Percentiles rank a stretch among this genome's conserved stretches.
Conservation (phyloP, 1,284 basidiomycete species). For the Cutaneotrichosporon curvatum region DNA sequence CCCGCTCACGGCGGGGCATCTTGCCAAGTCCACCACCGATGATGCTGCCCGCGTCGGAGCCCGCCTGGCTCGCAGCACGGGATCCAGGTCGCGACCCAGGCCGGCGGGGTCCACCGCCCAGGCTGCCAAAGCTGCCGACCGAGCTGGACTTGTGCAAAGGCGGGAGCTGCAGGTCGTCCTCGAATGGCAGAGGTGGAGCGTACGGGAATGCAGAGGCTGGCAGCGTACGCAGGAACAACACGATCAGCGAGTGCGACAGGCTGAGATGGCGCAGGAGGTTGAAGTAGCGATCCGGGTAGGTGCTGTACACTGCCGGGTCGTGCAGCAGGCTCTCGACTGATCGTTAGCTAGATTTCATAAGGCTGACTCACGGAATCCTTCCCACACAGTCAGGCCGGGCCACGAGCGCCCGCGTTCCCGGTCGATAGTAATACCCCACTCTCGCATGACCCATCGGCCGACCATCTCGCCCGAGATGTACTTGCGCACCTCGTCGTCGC, state of each 20-base stretch:
- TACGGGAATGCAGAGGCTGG: constrained; percentile 35
- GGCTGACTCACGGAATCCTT: constrained; percentile 42
- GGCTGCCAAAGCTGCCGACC: constrained; percentile 20
- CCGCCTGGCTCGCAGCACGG: constrained; percentile 23
- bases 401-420: constrained; percentile 31
- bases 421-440: constrained; percentile 39
- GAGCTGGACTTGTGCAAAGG: constrained; percentile 29
- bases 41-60: constrained; percentile 21
- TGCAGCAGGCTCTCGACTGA: constrained; percentile 45
- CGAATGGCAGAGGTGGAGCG: constrained; percentile 39
- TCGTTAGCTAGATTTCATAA: constrained; percentile 4
- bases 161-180: constrained; percentile 32
- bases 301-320: constrained; percentile 40
- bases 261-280: constrained; percentile 41
- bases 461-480: constrained; percentile 41
- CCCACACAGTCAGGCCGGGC: constrained; percentile 46
- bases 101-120: constrained; percentile 5
- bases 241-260: constrained; percentile 43
- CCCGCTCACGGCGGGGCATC: constrained; percentile 35
- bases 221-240: constrained; percentile 40
- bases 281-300: constrained; percentile 41
- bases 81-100: constrained; percentile 25
- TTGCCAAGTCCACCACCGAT: constrained; percentile 9
- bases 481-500: constrained; percentile 30
- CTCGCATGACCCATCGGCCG: constrained; percentile 41